Conservation (phyloP, 768 basidiomycete species). For the Suillus discolor region DNA sequence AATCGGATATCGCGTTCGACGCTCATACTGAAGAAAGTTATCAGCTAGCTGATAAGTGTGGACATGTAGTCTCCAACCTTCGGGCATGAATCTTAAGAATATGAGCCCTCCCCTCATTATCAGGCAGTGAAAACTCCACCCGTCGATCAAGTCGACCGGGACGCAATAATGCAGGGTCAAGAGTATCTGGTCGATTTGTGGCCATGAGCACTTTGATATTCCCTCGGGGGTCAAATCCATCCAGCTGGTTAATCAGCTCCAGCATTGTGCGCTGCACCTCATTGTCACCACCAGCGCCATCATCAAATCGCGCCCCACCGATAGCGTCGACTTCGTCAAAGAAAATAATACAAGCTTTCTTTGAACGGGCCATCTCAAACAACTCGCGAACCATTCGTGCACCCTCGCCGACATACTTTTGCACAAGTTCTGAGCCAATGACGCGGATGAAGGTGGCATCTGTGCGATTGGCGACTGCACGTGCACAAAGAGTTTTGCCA, state of each 20-base stretch:
- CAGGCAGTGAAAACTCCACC: constrained; percentile 95
- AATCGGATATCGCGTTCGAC: constrained; percentile 97
- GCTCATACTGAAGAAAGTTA: constrained; percentile 71
- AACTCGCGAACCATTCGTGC: constrained; percentile 98
- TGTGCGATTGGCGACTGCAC: constrained; percentile 97
- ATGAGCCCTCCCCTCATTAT: constrained; percentile 94
- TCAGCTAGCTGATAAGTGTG: constrained; percentile 2
- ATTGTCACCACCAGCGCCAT: constrained; percentile 98
- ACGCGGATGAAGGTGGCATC: constrained; percentile 99
- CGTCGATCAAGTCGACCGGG: constrained; percentile 96
- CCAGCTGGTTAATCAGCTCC: constrained; percentile 97
- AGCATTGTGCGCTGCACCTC: constrained; percentile 99
- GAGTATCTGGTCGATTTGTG: constrained; percentile 98
- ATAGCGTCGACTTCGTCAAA: constrained; percentile 99
- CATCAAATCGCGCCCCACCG: constrained; percentile 97
- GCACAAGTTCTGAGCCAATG: constrained; percentile 98
- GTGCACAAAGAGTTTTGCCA: constrained; percentile 98
- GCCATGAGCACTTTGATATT: constrained; percentile 99
- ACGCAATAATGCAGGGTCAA: constrained; percentile 94
- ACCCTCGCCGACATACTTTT: constrained; percentile 99
- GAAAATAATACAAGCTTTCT: constrained; percentile 99
- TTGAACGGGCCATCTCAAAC: constrained; percentile 98
- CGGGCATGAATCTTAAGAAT: constrained; percentile 96
- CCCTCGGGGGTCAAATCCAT: constrained; percentile 98
- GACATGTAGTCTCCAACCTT: constrained; percentile 52